Evolutionary conservation across 2,329 filamentous ascomycete genomes (phyloP).

Genomic region (Alternaria triticina): DNA sequence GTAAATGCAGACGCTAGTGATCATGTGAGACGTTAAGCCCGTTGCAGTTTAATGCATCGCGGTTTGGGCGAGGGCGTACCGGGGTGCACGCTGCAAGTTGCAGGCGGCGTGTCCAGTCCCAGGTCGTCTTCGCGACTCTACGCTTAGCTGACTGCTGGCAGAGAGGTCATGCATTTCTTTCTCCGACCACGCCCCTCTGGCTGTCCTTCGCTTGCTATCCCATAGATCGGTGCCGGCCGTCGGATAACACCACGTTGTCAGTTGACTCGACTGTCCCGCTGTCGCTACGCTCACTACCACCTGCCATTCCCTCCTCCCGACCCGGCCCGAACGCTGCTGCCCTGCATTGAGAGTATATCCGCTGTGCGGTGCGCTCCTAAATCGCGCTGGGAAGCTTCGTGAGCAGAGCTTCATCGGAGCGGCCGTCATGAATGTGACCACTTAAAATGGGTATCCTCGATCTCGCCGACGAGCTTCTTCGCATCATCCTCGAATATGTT

Average conservation of each 20-base stretch:
- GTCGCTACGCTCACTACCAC: slow-evolving; percentile 31
- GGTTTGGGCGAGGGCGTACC: slow-evolving; percentile 20
- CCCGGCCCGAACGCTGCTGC: slow-evolving; percentile 27
- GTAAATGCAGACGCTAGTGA: background rate
- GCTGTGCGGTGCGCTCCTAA: slow-evolving; percentile 22
- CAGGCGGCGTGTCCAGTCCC: slow-evolving; percentile 38
- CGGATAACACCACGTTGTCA: slow-evolving; percentile 36
- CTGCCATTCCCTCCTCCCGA: slow-evolving; percentile 33
- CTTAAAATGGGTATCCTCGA: slow-evolving; percentile 46
- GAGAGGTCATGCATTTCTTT: slow-evolving; percentile 43
- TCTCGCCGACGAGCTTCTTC: slow-evolving; percentile 59
- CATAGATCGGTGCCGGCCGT: slow-evolving; percentile 25
- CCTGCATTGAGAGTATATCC: slow-evolving; percentile 27
- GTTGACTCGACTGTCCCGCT: slow-evolving; percentile 23
- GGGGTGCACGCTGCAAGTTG: slow-evolving; percentile 29
- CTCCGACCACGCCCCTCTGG: slow-evolving; percentile 40
- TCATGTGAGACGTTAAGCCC: slow-evolving; percentile 37
- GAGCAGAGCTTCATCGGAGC: slow-evolving; percentile 10
- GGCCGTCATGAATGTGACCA: slow-evolving; percentile 36
- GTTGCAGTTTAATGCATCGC: slow-evolving; percentile 12
- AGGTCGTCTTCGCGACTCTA: slow-evolving; percentile 41
- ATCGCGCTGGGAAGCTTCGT: slow-evolving; percentile 6
- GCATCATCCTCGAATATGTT: slow-evolving; percentile 59
- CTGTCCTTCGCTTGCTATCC: slow-evolving; percentile 26
- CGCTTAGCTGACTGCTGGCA: slow-evolving; percentile 45